phyloP scores from a whole-genome alignment of 148 eudicot species.

The Chenopodium suecicum region DNA sequence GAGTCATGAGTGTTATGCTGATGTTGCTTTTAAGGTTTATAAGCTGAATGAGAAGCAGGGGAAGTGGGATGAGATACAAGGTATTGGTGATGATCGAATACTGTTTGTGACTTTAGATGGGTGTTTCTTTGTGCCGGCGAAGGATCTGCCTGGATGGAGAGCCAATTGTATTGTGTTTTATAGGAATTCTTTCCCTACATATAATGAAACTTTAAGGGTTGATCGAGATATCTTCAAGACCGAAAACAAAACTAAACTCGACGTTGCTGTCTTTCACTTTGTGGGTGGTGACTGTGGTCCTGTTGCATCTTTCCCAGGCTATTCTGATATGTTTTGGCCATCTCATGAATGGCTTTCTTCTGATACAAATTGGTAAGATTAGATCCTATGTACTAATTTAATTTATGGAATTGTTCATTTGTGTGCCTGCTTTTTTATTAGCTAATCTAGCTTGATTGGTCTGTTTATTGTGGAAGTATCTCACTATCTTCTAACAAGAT shows the following conservation, averaged over 20 bases:
- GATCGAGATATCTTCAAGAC: not conserved
- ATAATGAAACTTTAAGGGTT: not conserved
- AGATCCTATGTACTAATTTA: not conserved
- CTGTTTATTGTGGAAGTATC: not conserved
- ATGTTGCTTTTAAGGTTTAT: not conserved
- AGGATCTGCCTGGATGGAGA: not conserved
- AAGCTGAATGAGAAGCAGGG: not conserved
- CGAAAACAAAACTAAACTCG: not conserved
- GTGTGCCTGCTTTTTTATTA: not conserved
- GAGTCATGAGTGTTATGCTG: not conserved
- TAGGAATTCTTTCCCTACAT: not conserved
- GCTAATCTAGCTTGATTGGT: not conserved
- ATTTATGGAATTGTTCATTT: not conserved
- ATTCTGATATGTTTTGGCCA: slow-evolving; percentile 10
- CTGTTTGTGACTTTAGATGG: slow-evolving; percentile 3
- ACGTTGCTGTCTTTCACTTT: not conserved
- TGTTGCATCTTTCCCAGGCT: not conserved
- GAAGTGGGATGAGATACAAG: not conserved
- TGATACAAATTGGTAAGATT: not conserved
- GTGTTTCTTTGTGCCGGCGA: not conserved
- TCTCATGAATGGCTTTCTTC: not conserved
- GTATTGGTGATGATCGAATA: slow-evolving; percentile 5
- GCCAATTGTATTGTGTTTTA: slow-evolving; percentile 4
- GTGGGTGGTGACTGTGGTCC: not conserved
- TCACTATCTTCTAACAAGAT: not conserved